Base-by-base conservation (phyloP, 1,284 basidiomycete genomes). In the Mycosarcoma mackinlayi region DNA sequence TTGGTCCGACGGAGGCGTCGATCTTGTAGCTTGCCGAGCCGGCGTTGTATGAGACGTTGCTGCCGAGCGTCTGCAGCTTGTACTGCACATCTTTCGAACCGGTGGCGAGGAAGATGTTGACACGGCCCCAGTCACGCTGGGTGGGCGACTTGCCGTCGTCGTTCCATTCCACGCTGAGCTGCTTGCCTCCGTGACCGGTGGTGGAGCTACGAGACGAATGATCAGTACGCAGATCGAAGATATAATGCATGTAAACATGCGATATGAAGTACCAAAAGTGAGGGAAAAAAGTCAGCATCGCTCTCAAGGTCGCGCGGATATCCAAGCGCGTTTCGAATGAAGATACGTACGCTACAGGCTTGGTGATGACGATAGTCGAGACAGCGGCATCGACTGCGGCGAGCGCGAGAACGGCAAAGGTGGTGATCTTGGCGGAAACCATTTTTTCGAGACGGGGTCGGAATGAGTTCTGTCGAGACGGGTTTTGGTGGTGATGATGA, bases 91-190 rank as follows among this genome's bases (percentile, higher is more conserved):
- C 61, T 30, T 63, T 62, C 19, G 69, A 68, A 27, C 77, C 77
- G 19, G 69, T 69, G 53, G 75, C 75, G 38, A 79, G 75, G 58
- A 40, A 79, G 49, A 79, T 66, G 74, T 76, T 78, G 63, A 76
- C 33, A 21, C 47, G 51, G 19, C 75, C 77, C 76, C 76, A 79
- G 52, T 63, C 61, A 27, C 56, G 38, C 24, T 37, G 40, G 30
- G 49, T 57, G 31, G 77, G 77, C 14, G 61, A 19, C 52, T 67
- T 64, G 65, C 69, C 68, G 48, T 79, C 70, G 52, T 79, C 77
- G 33, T 66, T 55, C 77, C 77, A 79, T 49, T 72, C 59, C 39
- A 79, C 53, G 6, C 21, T 6, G 39, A 79, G 68, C 3, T 33
- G 39, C 14, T 55, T 46, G 44, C 73, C 76, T 24, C 76, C 77